phyloP scores from a whole-genome alignment of 2,329 filamentous ascomycete genomes.

The Pleochaeta shiraiana region DNA sequence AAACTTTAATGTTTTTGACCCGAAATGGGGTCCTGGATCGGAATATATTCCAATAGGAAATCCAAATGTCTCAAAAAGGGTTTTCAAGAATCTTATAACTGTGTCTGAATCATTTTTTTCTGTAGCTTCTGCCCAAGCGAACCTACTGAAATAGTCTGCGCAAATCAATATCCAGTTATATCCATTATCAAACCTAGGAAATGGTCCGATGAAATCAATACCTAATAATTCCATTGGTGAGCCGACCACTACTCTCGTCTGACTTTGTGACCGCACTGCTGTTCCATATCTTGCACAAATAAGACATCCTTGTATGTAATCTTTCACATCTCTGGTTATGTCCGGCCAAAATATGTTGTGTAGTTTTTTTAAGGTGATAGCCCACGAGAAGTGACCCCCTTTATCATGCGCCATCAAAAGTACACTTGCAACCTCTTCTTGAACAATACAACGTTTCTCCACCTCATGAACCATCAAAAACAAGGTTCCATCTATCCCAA shows the following conservation, averaged over 20 bases:
- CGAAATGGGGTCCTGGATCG: neutral
- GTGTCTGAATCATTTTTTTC: neutral
- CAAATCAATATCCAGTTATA: neutral
- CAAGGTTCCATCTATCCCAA: neutral
- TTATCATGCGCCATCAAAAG: neutral
- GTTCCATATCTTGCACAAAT: neutral
- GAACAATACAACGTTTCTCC: neutral
- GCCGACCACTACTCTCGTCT: neutral
- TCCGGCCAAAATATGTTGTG: neutral
- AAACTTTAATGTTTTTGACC: neutral
- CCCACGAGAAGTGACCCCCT: neutral
- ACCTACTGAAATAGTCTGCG: neutral
- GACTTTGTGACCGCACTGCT: neutral
- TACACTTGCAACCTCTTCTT: neutral
- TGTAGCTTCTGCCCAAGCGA: neutral
- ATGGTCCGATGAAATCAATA: neutral
- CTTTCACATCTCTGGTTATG: neutral
- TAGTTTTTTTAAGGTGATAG: neutral
- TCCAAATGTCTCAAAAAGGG: neutral
- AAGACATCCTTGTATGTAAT: neutral
- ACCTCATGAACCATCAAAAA: neutral
- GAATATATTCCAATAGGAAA: conserved; percentile 1
- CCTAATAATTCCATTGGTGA: neutral
- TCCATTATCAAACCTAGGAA: neutral
- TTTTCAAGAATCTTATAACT: neutral